Base-by-base conservation (phyloP, 2,329 filamentous ascomycete species). In the Lachnellula arida region DNA sequence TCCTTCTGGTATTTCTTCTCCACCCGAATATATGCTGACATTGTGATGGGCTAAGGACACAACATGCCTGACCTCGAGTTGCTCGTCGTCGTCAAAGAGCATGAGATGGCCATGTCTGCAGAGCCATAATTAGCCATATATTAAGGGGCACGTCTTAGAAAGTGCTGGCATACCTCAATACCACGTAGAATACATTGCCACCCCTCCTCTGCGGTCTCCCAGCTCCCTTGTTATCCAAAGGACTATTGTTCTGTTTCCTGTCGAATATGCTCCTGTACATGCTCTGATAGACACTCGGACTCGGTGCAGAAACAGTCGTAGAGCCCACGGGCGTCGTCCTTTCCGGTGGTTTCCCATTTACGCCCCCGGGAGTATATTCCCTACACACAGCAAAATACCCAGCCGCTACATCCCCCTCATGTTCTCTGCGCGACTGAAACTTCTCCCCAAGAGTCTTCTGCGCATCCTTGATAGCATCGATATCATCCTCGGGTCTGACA, bases 201-300 rank as follows among this genome's bases (percentile, higher is more conserved):
- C 88, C 88, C 64, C 78, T 81, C 69, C 78, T 84, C 53, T 71
- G 66, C 43, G 67, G 60, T 43, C 63, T 67, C n/a, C 63, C 67
- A 51, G 40, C 62, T 32, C 65, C 62, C 57, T 68, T 70, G 46
- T 65, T 69, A 47, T 71, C 69, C 40, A 69, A 60, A 61, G 67
- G 68, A 46, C 63, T 66, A 35, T 64, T 63, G 19, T 50, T 63
- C 77, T 84, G 65, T 67, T 87, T 92, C 67, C 93, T 83, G 65
- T 96, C 91, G 70, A 99, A 97, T 59, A 99, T 87, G 71, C 89
- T 96, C 70, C 91, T 81, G 74, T 99, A 99, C 91, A 99, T 97
- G 71, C 88, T 88, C 79, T 97, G 94, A 73, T 97, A 97, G 39
- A 99, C 93, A 71, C 93, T 97, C 55, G 89, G 91, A 68, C 91